Evolutionary conservation across 2,329 filamentous ascomycete genomes (phyloP).

Genomic region (Aspergillus tubingensis): DNA sequence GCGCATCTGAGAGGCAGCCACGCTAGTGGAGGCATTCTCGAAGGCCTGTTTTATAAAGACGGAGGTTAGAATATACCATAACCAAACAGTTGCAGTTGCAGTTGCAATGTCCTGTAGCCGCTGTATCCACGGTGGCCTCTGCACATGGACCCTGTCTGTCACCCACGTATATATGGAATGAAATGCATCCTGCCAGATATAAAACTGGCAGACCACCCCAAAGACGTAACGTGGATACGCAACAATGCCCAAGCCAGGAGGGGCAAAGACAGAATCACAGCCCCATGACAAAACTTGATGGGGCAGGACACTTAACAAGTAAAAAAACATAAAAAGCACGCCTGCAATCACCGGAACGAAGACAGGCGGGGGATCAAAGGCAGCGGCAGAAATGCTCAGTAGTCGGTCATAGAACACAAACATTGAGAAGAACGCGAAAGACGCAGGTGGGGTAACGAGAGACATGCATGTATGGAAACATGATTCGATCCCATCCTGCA

Average conservation of each 20-base stretch:
- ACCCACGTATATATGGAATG: background rate
- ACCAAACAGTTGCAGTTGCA: background rate
- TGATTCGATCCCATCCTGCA: too few relatives aligned
- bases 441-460: too few relatives aligned
- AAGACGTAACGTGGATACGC: background rate
- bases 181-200: background rate
- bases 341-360: background rate
- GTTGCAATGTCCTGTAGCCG: too few relatives aligned
- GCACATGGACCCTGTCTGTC: background rate
- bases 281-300: background rate
- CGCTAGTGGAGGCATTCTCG: slow-evolving; percentile 98
- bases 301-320: background rate
- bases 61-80: background rate
- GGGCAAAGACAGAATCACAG: background rate
- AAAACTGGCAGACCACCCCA: background rate
- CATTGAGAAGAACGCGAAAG: too few relatives aligned
- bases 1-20: slow-evolving; percentile 98
- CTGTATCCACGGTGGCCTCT: too few relatives aligned
- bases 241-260: background rate
- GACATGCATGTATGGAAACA: too few relatives aligned
- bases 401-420: too few relatives aligned
- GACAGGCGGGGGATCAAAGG: background rate
- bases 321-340: background rate
- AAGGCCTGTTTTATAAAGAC: slow-evolving; percentile 69
- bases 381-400: background rate